These are phyloP conservation scores for Xylaria sp. DNA, from an alignment of 2,329 filamentous ascomycete genomes.

Conservation along the genomic window DNA sequence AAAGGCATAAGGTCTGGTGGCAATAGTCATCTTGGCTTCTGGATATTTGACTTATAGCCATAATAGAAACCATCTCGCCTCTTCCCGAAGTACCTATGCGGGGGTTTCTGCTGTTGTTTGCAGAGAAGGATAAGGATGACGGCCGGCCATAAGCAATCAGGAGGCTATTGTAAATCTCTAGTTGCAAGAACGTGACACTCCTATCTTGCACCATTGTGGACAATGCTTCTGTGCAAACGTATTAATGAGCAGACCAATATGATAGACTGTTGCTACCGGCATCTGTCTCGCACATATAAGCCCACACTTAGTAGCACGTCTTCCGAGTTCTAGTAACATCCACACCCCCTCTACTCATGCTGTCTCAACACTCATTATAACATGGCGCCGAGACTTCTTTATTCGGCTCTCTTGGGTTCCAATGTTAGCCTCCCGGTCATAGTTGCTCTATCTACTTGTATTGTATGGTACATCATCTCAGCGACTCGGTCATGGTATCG, in stretches of 20 bases:
- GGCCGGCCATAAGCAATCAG: neutral
- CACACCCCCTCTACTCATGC: neutral
- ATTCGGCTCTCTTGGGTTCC: neutral
- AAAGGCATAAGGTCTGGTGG: conserved; percentile 19
- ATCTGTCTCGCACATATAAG: neutral
- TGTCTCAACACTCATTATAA: neutral
- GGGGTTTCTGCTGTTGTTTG: neutral
- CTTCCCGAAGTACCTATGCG: neutral
- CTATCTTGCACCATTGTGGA: neutral
- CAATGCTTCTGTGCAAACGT: neutral
- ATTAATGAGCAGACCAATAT: too few species aligned
- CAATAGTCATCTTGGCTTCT: conserved; percentile 13
- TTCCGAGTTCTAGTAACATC: neutral
- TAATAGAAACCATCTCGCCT: neutral
- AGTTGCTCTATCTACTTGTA: conserved; percentile 15
- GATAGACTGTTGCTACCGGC: neutral
- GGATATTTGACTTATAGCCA: too few species aligned
- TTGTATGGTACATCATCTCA: conserved; percentile 37
- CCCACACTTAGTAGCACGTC: neutral
- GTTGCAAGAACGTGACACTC: conserved; percentile 8
- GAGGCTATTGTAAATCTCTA: conserved; percentile 7
- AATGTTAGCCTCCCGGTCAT: neutral
- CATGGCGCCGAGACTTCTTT: conserved; percentile 12
- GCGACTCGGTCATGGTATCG: conserved; percentile 42
- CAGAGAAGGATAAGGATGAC: conserved; percentile 2